Base-by-base conservation (phyloP, 1,284 basidiomycete species). In the Cutaneotrichosporon cutaneum region DNA sequence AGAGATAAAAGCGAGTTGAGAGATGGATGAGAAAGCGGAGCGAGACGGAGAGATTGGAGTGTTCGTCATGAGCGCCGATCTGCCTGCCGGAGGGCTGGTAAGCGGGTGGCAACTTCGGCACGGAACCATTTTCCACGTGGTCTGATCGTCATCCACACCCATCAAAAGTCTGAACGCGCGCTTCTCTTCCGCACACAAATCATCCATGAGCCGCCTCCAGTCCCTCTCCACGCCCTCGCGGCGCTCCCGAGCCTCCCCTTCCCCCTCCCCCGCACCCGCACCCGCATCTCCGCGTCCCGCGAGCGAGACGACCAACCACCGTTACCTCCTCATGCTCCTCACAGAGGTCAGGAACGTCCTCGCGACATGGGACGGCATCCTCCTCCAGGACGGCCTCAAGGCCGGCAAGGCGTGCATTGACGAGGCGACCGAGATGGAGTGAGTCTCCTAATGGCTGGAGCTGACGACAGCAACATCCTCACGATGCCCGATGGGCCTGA, bases 211-310 rank as follows among this genome's bases (percentile, higher is more conserved):
- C 21, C 67, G 67, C 14, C 54, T 68, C 4, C 62, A 63, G 8
- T 63, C 64, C n/a, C 65, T 68, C 44, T 58, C 61, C 8, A 68
- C 84, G 4, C 83, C 85, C 4, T 81, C 84, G 8, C 82, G 83
- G 16, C 71, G 66, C 56, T 32, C 48, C 11, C 30, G 52, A 6
- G 56, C 62, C 36, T 65, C 66, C 64, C 81, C 85, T 3, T 72
- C 78, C 0, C 78, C 81, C 0, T 82, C 77, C 53, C 78, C 78
- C 1, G 72, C 66, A 3, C 70, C 72, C 0, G 62, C 62, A 1
- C 53, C 63, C 3, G 57, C 66, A 14, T 68, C 65, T 6, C 64
- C 70, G 4, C 42, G 61, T 0, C 67, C 61, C 16, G 30, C 45
- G 2, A 47, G 42, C 2, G 76, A 78, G 55, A 75, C 76, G 36